Evolutionary conservation across 495 filamentous ascomycete genomes (phyloP).

Genomic region (Ascodesmis nigricans): DNA sequence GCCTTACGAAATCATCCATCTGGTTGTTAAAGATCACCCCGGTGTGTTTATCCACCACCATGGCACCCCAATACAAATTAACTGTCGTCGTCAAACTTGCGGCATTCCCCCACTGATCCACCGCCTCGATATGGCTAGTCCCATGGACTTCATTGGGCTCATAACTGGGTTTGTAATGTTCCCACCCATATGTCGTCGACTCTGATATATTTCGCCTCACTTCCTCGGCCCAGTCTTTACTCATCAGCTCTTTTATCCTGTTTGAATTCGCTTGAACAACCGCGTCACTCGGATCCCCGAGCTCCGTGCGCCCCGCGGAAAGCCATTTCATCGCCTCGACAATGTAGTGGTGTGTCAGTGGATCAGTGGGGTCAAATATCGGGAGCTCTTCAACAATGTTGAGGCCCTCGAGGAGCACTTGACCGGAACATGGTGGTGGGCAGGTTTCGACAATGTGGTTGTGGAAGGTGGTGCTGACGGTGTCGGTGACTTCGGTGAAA

Average conservation of each 20-base stretch:
- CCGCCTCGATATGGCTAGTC: slow-evolving; percentile 18
- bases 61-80: slow-evolving; percentile 21
- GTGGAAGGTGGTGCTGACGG: slow-evolving; percentile 10
- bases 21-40: slow-evolving; percentile 18
- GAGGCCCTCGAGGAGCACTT: slow-evolving; percentile 17
- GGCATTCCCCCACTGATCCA: slow-evolving; percentile 17
- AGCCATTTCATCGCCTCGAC: slow-evolving; percentile 23
- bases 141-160: slow-evolving; percentile 17
- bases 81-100: slow-evolving; percentile 18
- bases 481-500: slow-evolving; percentile 16
- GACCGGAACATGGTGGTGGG: slow-evolving; percentile 18
- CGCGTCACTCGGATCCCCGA: slow-evolving; percentile 17
- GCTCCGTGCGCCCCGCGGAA: slow-evolving; percentile 21
- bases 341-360: slow-evolving; percentile 14
- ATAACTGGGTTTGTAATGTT: slow-evolving; percentile 20
- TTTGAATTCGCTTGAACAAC: slow-evolving; percentile 10
- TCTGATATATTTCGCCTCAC: slow-evolving; percentile 17
- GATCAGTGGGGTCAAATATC: slow-evolving; percentile 11
- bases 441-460: slow-evolving; percentile 18
- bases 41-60: slow-evolving; percentile 16
- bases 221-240: slow-evolving; percentile 12
- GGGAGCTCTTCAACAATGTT: slow-evolving; percentile 19
- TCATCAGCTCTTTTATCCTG: slow-evolving; percentile 14
- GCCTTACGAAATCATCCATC: slow-evolving; percentile 22
- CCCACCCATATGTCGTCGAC: slow-evolving; percentile 14